Evolutionary conservation across 2,329 filamentous ascomycete genomes (phyloP), one percentile per base, ranked within the genome.

Genomic region (Alternaria burnsii): DNA sequence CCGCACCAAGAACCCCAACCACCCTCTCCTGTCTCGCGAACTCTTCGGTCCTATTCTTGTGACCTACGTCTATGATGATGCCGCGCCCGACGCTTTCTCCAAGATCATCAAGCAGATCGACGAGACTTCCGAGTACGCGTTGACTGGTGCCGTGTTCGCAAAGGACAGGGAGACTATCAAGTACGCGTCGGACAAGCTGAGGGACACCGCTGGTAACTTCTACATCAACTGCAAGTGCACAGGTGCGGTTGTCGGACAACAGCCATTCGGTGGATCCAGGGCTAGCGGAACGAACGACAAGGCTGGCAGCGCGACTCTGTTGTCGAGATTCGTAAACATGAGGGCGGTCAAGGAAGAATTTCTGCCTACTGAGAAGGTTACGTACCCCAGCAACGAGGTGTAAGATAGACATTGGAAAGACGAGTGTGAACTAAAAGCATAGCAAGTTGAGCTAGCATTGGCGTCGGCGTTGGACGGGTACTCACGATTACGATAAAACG

Each of bases 221-320:
- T 94, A 94, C 81, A 85, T 94, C 80, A 94, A 94, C 82, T 91
- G 89, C 83, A 94, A 94, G 86, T 89, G 82, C 62, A 87, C 85
- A 3, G 85, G 76, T 32, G 78, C 81, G 7, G 80, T 82, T 24
- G 82, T 84, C 36, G 82, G 81, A 14, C 82, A 84, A 71, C 82
- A 84, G 67, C 81, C 82, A 3, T 84, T 84, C 63, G 85, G 85
- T 59, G 85, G 85, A 40, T 84, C 83, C n/a, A 79, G 85, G 59
- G 83, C 84, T 14, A 84, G 81, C 52, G 85, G 85, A 11, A 87
- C 85, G 22, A 86, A 87, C 62, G 85, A 87, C 72, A 87, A 87
- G 76, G 85, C 85, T 20, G 85, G 85, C 6, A 84, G 82, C 61
- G 80, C 82, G 54, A 85, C 81, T 57, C 67, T 87, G 65, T 68